These are phyloP conservation scores for Ceratobasidium papillatum DNA, from an alignment of 1,284 basidiomycete species.

Conservation along the genomic window DNA sequence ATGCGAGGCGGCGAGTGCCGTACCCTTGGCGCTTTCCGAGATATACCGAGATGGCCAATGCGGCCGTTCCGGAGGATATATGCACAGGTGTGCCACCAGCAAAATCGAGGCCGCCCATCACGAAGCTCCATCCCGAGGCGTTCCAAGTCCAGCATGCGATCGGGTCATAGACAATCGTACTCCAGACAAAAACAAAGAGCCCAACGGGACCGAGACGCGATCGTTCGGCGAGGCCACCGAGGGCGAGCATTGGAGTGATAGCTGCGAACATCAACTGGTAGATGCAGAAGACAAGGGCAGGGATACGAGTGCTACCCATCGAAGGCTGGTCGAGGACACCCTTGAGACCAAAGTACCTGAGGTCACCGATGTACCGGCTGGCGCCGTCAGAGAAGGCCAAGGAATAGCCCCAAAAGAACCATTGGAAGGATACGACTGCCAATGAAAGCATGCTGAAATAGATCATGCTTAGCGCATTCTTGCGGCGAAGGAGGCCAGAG, in stretches of 20 bases:
- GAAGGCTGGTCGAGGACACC: slow-evolving; percentile 81
- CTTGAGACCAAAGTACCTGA: slow-evolving; percentile 81
- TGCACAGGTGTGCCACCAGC: slow-evolving; percentile 96
- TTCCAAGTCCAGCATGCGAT: slow-evolving; percentile 97
- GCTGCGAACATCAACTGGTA: slow-evolving; percentile 92
- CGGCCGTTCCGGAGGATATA: slow-evolving; percentile 89
- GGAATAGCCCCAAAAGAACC: slow-evolving; percentile 53
- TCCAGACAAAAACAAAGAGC: slow-evolving; percentile 91
- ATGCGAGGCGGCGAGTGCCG: slow-evolving; percentile 88
- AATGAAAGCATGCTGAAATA: slow-evolving; percentile 59
- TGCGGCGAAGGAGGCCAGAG: slow-evolving; percentile 62
- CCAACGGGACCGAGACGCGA: slow-evolving; percentile 85
- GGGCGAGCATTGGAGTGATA: slow-evolving; percentile 77
- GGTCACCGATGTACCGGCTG: slow-evolving; percentile 44
- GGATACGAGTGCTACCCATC: slow-evolving; percentile 74
- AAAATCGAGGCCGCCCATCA: slow-evolving; percentile 86
- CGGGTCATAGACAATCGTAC: slow-evolving; percentile 91
- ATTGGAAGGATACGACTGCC: slow-evolving; percentile 57
- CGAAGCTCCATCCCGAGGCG: slow-evolving; percentile 82
- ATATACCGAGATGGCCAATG: slow-evolving; percentile 90
- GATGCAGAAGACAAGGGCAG: slow-evolving; percentile 85
- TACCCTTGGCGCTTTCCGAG: slow-evolving; percentile 85
- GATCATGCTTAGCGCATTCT: slow-evolving; percentile 66
- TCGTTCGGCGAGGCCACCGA: slow-evolving; percentile 93
- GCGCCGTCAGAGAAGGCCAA: slow-evolving; percentile 54